phyloP scores from a whole-genome alignment of 2,329 filamentous ascomycete genomes.

The Colletotrichum agaves region DNA sequence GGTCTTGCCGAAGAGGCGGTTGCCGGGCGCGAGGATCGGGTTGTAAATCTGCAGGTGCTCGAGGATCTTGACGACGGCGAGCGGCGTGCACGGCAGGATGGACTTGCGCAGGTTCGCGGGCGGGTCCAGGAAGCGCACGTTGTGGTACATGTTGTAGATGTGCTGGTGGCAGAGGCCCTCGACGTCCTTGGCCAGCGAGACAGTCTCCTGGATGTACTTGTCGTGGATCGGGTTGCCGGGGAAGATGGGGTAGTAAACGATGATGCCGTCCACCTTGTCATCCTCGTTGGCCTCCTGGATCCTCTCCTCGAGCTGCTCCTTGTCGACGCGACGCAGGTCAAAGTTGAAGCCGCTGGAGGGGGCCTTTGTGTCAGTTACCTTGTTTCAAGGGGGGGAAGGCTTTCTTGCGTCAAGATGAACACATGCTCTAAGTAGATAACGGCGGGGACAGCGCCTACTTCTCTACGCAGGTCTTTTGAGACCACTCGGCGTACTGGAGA shows the following conservation, averaged over 20 bases:
- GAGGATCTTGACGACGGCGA: constrained; percentile 96
- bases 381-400: neutral
- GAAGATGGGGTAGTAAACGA: constrained; percentile 99
- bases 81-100: constrained; percentile 92
- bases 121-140: constrained; percentile 91
- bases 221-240: constrained; percentile 82
- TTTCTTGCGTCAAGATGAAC: neutral
- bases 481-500: constrained; percentile 95
- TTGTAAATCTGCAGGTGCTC: constrained; percentile 98
- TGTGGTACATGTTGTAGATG: constrained; percentile 99
- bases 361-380: constrained; percentile 28
- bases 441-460: constrained; percentile 73
- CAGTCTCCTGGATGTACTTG: constrained; percentile 94
- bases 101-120: constrained; percentile 84
- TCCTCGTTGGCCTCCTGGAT: constrained; percentile 88
- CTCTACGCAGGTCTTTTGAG: constrained; percentile 93
- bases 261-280: constrained; percentile 82
- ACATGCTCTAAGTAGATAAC: constrained; percentile 4
- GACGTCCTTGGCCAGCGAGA: constrained; percentile 90
- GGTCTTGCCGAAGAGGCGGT: constrained; percentile 91
- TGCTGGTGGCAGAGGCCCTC: constrained; percentile 94
- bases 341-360: constrained; percentile 84
- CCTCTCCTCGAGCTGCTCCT: constrained; percentile 89
- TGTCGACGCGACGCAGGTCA: constrained; percentile 83
- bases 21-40: constrained; percentile 89